Evolutionary conservation across 106 monocot species (phyloP), one percentile per base, ranked within the genome.

Genomic region (Acorus gramineus): DNA sequence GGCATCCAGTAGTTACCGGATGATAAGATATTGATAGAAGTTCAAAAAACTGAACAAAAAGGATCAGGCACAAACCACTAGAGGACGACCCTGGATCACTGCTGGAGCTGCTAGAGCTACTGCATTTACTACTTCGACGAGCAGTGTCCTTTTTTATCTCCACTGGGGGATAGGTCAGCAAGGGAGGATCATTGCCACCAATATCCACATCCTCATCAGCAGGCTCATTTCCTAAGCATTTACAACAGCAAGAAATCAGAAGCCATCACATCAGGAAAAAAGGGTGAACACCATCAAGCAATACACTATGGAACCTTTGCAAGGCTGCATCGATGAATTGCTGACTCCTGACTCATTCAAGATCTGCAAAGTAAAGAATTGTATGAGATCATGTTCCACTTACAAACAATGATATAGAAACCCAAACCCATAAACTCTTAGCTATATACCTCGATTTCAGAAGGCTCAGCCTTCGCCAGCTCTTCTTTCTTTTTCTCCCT

Each of bases 61-160:
- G 12, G 65, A 62, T 65, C 6, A 50, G n/a, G 45, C 42, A 89
- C 86, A 62, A 42, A 96, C 96, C 96, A 76, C 83, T 87, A 4
- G 96, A 85, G 46, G 87, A 90, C 46, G 84, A 92, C 43, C 72
- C 76, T 3, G 95, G 87, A 56, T 75, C 85, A 52, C 84, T 82
- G 62, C 85, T 83, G 6, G 95, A 96, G 66, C 76, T 79, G 69
- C 82, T 85, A 62, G 94, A 84, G 57, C 85, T 87, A 63, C 84
- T 84, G 49, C 52, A 49, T 42, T 73, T 73, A 44, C 58, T 64
- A n/a, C 43, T 73, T 65, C 48, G 64, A 14, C 5, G 12, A 6
- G 56, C 28, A 49, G 65, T 43, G 65, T 73, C 65, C 11, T 65
- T 73, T 50, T 70, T 61, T 60, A 61, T 70, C 61, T 52, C 70